Percentiles rank a stretch among this genome's conserved stretches.
These are phyloP conservation scores for Aspergillus flavus DNA, from an alignment of 2,329 filamentous ascomycete genomes.

Conservation along the genomic window DNA sequence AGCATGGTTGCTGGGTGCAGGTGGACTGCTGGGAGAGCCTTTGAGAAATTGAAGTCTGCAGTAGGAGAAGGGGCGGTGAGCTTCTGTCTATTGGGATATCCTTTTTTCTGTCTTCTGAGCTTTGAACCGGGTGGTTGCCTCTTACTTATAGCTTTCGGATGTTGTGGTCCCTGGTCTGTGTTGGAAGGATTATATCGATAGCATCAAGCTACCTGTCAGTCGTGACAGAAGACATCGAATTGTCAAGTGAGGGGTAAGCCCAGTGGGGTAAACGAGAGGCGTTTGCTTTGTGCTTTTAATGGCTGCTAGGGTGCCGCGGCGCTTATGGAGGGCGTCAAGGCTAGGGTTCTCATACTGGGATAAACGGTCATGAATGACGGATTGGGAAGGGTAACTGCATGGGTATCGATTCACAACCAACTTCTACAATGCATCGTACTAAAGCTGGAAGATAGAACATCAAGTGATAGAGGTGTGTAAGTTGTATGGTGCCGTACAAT, in stretches of 20 bases:
- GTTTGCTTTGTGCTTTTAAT: background rate
- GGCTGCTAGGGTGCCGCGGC: background rate
- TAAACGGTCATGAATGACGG: background rate
- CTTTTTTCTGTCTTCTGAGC: background rate
- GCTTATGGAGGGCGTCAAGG: background rate
- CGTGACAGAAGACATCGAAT: background rate
- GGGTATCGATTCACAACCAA: background rate
- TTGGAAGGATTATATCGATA: background rate
- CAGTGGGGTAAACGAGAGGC: slow-evolving; percentile 2
- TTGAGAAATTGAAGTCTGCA: background rate
- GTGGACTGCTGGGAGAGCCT: background rate
- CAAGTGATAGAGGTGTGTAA: background rate
- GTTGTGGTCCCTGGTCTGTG: background rate
- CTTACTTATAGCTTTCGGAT: background rate
- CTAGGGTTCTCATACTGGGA: background rate
- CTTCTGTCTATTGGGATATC: background rate
- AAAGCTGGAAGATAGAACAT: background rate
- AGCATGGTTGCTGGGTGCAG: background rate
- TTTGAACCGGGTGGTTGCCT: background rate
- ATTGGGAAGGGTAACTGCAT: background rate
- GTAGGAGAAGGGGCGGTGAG: background rate
- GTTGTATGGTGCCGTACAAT: background rate
- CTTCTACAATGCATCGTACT: background rate
- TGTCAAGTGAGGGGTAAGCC: slow-evolving; percentile 1
- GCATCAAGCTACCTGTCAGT: background rate